Evolutionary conservation across 257 asterid genomes (phyloP), one percentile per base, ranked within the genome.

Genomic region (Linderniella brevidens): DNA sequence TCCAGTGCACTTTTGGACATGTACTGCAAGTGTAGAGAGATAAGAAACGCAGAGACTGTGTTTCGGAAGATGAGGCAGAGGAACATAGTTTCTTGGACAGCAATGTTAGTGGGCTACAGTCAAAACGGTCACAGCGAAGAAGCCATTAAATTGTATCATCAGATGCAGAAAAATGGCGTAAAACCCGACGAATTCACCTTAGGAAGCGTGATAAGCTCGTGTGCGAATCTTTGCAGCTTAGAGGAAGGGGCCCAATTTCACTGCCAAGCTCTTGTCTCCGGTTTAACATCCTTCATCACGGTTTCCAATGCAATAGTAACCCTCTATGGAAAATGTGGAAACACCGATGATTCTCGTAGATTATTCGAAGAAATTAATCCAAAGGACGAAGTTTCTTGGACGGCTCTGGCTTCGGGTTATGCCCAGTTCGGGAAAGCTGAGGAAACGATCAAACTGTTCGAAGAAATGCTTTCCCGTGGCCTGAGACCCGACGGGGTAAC

Each of bases 191-290:
- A 84, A 18, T 77, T 70, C 73, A 70, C 92, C 19, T 58, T 88
- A 35, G 94, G 94, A 41, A 85, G 98, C n/a, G 85, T 81, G 46
- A 77, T 88, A 55, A 84, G 96, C 76, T 79, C 96, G 20, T 79
- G 92, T 37, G 94, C 92, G 10, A 90, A 80, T 74, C 75, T 85
- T 17, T 96, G 93, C 43, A 81, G 94, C 67, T 63, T 85, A 61
- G 96, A 85, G 71, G 99, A 85, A 68, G 99, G 99, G 49, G 68
- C 78, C 29, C 96, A 79, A 65, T 77, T 78, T 70, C 99, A 90
- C 35, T 69, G 82, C 44, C 86, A 57, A 47, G 79, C 96, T 16
- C 56, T 77, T 37, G 72, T 56, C 25, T 80, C 94, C 1, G 93
- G 99, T 15, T 67, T 81, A 72, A 64, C 71, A 50, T 67, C 70